Base-by-base conservation (phyloP, 2,329 filamentous ascomycete genomes). In the Sporothrix sp. region DNA sequence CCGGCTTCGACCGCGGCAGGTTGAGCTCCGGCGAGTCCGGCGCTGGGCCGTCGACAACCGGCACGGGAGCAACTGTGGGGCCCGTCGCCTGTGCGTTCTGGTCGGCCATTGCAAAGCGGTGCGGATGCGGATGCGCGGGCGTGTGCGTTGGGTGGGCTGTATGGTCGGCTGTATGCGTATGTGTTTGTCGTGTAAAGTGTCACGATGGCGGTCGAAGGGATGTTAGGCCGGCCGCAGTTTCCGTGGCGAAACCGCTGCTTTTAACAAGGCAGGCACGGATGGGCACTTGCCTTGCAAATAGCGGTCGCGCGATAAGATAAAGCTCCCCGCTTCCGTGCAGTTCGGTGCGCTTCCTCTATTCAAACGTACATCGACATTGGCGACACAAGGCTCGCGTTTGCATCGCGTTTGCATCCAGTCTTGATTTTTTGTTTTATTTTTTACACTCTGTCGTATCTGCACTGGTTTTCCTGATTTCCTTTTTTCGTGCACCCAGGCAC, bases 1-100 rank as follows among this genome's bases (percentile, higher is more conserved):
- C 77, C 1, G 79, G 78, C 58, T 76, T 79, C 21, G 68, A 66
- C 37, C 70, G 64, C 1, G 76, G 73, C n/a, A 84, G 64, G 7
- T 62, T 60, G 6, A 86, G 66, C 53, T 72, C 70, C 23, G 69
- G 57, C 25, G 76, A 71, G 6, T 68, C 69, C 1, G 82, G 82
- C 1, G 81, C 81, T 54, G 70, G 68, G 30, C 70, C 63, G 54
- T 78, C 80, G 27, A 79, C 66, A 48, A 69, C 62, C 9, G 79
- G 81, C 10, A 68, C 59, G 1, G 72, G 63, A 5, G 69, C 66
- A 36, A 76, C 16, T n/a, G 27, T 63, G 3, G 51, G 51, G 54
- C 70, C 50, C 62, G 54, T 48, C 11, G 60, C 16, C 42, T 47
- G 20, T 39, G 36, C 23, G 9, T 5, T 36, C 33, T 56, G 23